phyloP scores from a whole-genome alignment of 768 basidiomycete species.

The Flagelloscypha sp. region DNA sequence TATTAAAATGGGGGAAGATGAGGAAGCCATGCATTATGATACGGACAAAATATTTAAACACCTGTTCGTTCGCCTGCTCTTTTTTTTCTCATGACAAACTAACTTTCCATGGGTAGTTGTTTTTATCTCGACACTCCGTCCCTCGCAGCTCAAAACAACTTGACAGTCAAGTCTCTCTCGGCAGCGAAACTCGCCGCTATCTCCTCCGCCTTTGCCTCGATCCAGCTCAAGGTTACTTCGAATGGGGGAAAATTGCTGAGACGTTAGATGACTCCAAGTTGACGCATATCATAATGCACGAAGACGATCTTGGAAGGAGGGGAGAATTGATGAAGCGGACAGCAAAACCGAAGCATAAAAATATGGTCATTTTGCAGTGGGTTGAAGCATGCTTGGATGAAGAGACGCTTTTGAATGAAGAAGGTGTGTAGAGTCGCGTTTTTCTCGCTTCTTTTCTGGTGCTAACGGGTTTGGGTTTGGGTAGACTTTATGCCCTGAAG shows the following conservation, averaged over 20 bases:
- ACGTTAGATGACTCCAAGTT: slow-evolving; percentile 67
- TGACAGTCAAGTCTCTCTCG: slow-evolving; percentile 50
- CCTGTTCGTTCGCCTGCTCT: slow-evolving; percentile 40
- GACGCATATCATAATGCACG: slow-evolving; percentile 82
- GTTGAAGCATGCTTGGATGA: slow-evolving; percentile 78
- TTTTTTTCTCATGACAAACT: slow-evolving; percentile 2
- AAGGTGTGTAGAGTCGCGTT: slow-evolving; percentile 41
- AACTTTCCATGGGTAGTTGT: slow-evolving; percentile 36
- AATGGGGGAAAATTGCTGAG: slow-evolving; percentile 41
- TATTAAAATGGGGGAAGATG: slow-evolving; percentile 65
- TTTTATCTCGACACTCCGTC: slow-evolving; percentile 84
- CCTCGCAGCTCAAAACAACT: slow-evolving; percentile 60
- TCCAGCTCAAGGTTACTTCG: slow-evolving; percentile 41
- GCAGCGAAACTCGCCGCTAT: no score
- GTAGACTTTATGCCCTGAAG: no score
- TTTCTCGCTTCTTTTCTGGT: no score
- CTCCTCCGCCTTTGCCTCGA: no score
- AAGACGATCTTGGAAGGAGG: slow-evolving; percentile 70
- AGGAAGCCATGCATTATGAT: slow-evolving; percentile 70
- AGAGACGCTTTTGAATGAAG: slow-evolving; percentile 75
- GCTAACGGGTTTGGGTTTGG: no score
- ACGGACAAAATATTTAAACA: slow-evolving; percentile 73
- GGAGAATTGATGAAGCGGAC: slow-evolving; percentile 63
- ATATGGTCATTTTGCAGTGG: slow-evolving; percentile 72
- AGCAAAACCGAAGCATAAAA: slow-evolving; percentile 67